Base-by-base conservation (phyloP, 257 asterid species). In the Nicotiana obtusifolia region DNA sequence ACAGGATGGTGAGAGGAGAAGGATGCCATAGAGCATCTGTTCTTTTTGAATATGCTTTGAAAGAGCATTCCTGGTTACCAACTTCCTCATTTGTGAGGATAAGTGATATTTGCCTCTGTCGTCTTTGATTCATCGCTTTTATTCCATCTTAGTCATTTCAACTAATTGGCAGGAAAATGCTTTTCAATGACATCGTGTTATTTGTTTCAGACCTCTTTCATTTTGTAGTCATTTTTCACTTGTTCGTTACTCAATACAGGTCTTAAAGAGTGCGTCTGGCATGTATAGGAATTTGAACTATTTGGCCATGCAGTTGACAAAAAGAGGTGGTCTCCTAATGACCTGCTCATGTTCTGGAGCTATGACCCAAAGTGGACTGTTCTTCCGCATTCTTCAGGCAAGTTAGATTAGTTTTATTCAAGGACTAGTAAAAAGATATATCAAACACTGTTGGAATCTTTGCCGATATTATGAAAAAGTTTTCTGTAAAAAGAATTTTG, bases 291-390 rank as follows among this genome's bases (percentile, higher is more conserved):
- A 91, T 84, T 85, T 95, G 84, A 95, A 95, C 86, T 89, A 95
- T 82, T 85, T 95, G 86, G 99, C 98, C 11, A 95, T 95, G 98
- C 91, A 87, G 90, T 33, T 94, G 84, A 92, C 97, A 67, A 91
- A 83, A 88, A 89, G 86, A 57, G 97, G 98, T 75, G 99, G 99
- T 71, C 86, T 94, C 67, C 86, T 95, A 64, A 95, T 95, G 99
- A 95, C 97, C 28, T 95, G 99, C 90, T 94, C 99, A 0, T 95
- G 98, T 87, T 95, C 99, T 81, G 99, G 99, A 60, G 99, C 99
- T 22, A 90, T 95, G 97, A 92, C 99, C 81, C 99, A 91, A 84
- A 94, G 98, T 84, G 99, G 99, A 77, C 87, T n/a, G 82, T 91
- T 94, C 91, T 87, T 92, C 47, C 88, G 86, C 17, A 84, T 90